phyloP scores from a whole-genome alignment of 345 rosid species.

The Bruguiera sexangula region DNA sequence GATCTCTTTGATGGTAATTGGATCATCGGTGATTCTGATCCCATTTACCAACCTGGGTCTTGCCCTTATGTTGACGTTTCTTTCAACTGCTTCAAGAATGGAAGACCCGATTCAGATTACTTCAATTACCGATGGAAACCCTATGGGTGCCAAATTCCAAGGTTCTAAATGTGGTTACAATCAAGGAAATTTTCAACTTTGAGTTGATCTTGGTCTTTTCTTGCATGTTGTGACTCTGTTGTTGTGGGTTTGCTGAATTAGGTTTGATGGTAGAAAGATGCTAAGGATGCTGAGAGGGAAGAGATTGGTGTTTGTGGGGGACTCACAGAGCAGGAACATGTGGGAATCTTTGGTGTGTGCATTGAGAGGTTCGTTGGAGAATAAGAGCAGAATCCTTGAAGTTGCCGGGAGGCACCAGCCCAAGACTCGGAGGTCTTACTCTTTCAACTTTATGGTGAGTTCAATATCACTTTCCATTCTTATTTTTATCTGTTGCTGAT shows the following conservation, averaged over 20 bases:
- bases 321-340: conserved; percentile 69
- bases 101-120: conserved; percentile 45
- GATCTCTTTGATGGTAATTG: conserved; percentile 61
- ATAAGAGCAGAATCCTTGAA: conserved; percentile 44
- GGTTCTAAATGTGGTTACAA: conserved; percentile 24
- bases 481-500: not conserved
- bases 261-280: conserved; percentile 62
- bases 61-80: conserved; percentile 57
- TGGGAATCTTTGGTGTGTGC: conserved; percentile 71
- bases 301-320: conserved; percentile 63
- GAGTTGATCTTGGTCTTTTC: not conserved
- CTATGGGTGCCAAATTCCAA: conserved; percentile 53
- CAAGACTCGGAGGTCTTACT: conserved; percentile 46
- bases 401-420: conserved; percentile 39
- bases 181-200: not conserved
- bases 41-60: conserved; percentile 51
- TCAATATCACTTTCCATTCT: not conserved
- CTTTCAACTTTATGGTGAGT: conserved; percentile 49
- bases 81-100: conserved; percentile 60
- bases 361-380: conserved; percentile 51
- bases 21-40: conserved; percentile 48
- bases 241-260: conserved; percentile 11
- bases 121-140: conserved; percentile 52
- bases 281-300: conserved; percentile 55
- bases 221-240: not conserved